Evolutionary conservation across 805 yeast genomes (phyloP).

Genomic region (Suhomyces faveliae): DNA sequence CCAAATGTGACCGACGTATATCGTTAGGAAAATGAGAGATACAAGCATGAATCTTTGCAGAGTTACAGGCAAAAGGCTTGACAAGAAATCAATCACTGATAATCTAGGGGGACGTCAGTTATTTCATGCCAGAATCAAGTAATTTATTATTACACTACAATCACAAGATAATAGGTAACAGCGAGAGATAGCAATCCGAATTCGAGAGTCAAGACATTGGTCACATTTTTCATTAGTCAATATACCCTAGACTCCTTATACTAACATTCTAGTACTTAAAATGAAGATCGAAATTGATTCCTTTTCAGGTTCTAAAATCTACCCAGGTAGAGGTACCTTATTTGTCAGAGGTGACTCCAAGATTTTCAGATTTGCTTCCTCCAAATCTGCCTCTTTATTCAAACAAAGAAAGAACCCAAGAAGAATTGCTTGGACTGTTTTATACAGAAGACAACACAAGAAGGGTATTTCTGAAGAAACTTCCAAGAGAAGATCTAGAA

Average conservation of each 20-base stretch:
- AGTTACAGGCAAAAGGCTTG: neutral
- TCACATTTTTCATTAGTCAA: neutral
- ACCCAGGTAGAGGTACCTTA: conserved; percentile 99
- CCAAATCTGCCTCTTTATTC: conserved; percentile 97
- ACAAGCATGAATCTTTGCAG: neutral
- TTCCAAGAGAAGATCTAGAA: conserved; percentile 94
- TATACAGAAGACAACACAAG: conserved; percentile 99
- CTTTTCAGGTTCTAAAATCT: conserved; percentile 98
- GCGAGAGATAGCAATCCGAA: neutral
- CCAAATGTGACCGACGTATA: neutral
- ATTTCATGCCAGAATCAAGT: neutral
- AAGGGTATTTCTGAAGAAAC: conserved; percentile 99
- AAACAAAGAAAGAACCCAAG: conserved; percentile 99
- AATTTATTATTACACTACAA: neutral
- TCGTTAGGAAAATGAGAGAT: neutral
- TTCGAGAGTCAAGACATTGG: neutral
- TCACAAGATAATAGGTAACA: neutral
- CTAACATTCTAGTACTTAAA: conserved; percentile 39
- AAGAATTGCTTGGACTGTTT: conserved; percentile 99
- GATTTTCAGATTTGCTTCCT: conserved; percentile 98
- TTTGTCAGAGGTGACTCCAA: conserved; percentile 99
- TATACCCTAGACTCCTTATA: conserved; percentile 11
- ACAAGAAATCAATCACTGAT: neutral
- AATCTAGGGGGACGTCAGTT: neutral
- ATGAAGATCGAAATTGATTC: conserved; percentile 99